Percentiles rank a stretch among this genome's conserved stretches.
Conservation (phyloP, 345 rosid genomes). For the Hirschfeldia incana region DNA sequence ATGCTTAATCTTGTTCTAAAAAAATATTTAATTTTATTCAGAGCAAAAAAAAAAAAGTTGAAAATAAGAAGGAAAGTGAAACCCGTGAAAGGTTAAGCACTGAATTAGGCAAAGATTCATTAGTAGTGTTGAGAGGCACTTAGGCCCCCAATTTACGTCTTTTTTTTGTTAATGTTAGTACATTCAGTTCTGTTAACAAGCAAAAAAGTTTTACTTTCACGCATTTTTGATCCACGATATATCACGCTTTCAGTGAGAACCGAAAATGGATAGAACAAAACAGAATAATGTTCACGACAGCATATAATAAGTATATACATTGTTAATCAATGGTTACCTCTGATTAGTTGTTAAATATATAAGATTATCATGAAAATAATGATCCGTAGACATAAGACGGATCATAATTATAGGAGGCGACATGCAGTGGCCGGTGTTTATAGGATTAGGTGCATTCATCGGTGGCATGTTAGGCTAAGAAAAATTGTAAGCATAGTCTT, state of each 20-base stretch:
- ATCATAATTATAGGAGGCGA: constrained; percentile 36
- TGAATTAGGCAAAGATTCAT: constrained; percentile 43
- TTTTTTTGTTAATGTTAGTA: constrained; percentile 4
- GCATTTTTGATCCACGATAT: constrained; percentile 36
- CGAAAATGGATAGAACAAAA: constrained; percentile 24
- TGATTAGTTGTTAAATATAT: not conserved
- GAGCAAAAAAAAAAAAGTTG: constrained; percentile 15
- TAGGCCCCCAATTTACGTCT: constrained; percentile 39
- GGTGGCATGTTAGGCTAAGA: constrained; percentile 44
- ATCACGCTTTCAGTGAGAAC: constrained; percentile 32
- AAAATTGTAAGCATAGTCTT: constrained; percentile 28
- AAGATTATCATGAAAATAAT: constrained; percentile 27
- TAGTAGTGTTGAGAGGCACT: constrained; percentile 46
- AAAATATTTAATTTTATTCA: constrained; percentile 10
- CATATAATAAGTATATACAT: constrained; percentile 17
- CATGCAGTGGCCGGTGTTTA: constrained; percentile 41
- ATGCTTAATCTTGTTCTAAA: not conserved
- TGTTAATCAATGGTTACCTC: constrained; percentile 22
- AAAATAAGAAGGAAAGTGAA: constrained; percentile 36
- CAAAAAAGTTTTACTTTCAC: constrained; percentile 45
- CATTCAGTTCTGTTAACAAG: constrained; percentile 37
- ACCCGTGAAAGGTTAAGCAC: constrained; percentile 47
- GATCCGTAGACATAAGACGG: constrained; percentile 23
- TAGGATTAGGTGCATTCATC: constrained; percentile 42
- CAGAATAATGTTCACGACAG: constrained; percentile 36